Percentiles rank a stretch among this genome's conserved stretches.
Conservation (phyloP, 139 green algal species). For the Monoraphidium neglectum region DNA sequence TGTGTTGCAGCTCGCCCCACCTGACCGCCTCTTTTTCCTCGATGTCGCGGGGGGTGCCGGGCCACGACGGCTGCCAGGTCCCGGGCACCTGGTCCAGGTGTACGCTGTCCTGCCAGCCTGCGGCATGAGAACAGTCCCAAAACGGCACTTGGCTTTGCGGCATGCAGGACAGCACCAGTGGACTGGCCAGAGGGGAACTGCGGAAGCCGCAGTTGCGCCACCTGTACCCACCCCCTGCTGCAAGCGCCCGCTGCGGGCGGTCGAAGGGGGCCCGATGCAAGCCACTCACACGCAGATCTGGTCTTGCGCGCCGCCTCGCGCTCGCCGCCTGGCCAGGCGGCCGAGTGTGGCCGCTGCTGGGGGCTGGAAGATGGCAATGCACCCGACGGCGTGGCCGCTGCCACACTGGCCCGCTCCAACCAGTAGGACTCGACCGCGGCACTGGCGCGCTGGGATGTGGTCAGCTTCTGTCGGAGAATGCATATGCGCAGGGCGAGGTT, state of each 20-base stretch:
- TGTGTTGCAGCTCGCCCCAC: background rate
- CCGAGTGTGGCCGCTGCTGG: too few species aligned
- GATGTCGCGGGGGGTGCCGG: conserved; percentile 17
- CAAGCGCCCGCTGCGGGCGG: background rate
- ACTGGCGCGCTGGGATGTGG: too few species aligned
- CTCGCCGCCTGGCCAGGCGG: conserved; percentile 24
- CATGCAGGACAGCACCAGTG: background rate
- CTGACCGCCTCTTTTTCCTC: conserved; percentile 23
- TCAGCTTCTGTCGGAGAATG: too few species aligned
- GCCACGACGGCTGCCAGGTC: background rate
- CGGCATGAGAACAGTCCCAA: background rate
- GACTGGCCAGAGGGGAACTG: background rate
- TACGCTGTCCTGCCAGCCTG: conserved; percentile 31
- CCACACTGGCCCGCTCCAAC: too few species aligned
- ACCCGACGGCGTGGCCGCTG: too few species aligned
- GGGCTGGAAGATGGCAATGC: too few species aligned
- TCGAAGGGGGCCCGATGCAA: background rate
- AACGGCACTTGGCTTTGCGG: background rate
- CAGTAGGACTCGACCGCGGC: too few species aligned
- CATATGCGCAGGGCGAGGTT: too few species aligned
- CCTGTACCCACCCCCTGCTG: too few species aligned
- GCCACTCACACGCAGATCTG: conserved; percentile 16
- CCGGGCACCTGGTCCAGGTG: conserved; percentile 15
- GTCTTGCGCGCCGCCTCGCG: conserved; percentile 8
- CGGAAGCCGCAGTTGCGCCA: too few species aligned